Base-by-base conservation (phyloP, 2,329 filamentous ascomycete genomes). In the Ilyonectria mors-panacis region DNA sequence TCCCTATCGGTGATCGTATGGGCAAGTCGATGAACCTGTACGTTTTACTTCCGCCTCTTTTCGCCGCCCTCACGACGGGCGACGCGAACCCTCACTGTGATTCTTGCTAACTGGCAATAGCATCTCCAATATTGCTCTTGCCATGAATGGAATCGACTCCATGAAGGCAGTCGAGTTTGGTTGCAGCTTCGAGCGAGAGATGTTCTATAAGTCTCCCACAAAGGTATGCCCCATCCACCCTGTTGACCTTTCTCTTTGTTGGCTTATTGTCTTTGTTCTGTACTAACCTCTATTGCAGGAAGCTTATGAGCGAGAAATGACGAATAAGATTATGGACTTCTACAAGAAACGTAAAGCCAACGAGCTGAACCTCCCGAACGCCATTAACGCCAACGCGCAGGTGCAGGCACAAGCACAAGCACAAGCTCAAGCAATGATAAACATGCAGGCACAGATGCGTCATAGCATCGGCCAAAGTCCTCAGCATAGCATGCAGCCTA, bases 401-500 rank as follows among this genome's bases (percentile, higher is more conserved):
- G 81, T 81, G 1, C 81, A 85, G 48, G 81, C 80, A 1, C 81
- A 81, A 61, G 78, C 79, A 19, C 81, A 83, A 42, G 79, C 79
- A 1, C 78, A 83, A 67, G 79, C 80, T 4, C 83, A 85, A 66
- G 78, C 80, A 61, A 82, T 89, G 81, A 84, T 88, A 82, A 87
- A 83, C 65, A 84, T 88, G 81, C 85, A 86, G 66, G 82, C 81
- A 13, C 84, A 87, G 68, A 85, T 89, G 81, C 82, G 83, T 44
- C 83, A 87, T 37, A 83, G 83, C 13, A 84, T 87, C 78, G 82
- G 81, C 0, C 86, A 86, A 72, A 82, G 81, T 7, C 78, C 81
- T 2, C 88, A 87, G 66, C 87, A 85, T 71, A 84, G 83, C 1
- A 90, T 91, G 64, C 88, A 88, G 67, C 85, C 87, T 54, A 82